These are phyloP conservation scores for Chaetoceros muelleri DNA, from an alignment of 108 stramenopile genomes.

Conservation along the genomic window DNA sequence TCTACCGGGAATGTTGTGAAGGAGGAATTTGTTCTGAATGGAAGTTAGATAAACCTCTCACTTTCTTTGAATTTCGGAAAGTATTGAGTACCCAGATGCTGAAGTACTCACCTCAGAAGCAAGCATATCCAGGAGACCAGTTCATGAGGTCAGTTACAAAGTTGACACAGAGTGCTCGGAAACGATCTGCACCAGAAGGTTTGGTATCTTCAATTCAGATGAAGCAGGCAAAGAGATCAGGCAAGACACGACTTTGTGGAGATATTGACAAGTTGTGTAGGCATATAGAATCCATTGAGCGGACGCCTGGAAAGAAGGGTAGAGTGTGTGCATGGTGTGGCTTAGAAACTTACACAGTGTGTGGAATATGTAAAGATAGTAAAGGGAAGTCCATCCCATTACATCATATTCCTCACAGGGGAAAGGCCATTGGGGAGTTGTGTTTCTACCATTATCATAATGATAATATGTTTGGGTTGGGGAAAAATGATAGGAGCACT, in stretches of 20 bases:
- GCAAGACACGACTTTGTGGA: not conserved
- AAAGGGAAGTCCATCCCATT: not conserved
- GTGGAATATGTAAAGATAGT: not conserved
- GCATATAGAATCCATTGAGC: not conserved
- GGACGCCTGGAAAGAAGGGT: not conserved
- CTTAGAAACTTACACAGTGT: not conserved
- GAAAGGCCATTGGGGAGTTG: not conserved
- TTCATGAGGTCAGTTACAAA: not conserved
- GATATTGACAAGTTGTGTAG: not conserved
- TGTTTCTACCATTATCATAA: not conserved
- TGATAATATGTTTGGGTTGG: not conserved
- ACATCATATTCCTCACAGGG: not conserved
- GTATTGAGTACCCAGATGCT: conserved; percentile 1
- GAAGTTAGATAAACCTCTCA: not conserved
- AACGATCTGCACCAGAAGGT: not conserved
- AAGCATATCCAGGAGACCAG: not conserved
- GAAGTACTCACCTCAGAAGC: not conserved
- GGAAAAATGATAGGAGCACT: not conserved
- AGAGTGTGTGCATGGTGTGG: not conserved
- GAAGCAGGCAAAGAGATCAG: not conserved
- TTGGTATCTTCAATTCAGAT: not conserved
- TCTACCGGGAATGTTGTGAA: conserved; percentile 7
- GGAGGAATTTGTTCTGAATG: conserved; percentile 4
- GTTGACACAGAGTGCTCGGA: not conserved
- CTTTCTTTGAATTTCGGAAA: not conserved